Percentiles rank a stretch among this genome's conserved stretches.
phyloP scores from a whole-genome alignment of 2,329 filamentous ascomycete genomes.

The Botrytis hyacinthi region DNA sequence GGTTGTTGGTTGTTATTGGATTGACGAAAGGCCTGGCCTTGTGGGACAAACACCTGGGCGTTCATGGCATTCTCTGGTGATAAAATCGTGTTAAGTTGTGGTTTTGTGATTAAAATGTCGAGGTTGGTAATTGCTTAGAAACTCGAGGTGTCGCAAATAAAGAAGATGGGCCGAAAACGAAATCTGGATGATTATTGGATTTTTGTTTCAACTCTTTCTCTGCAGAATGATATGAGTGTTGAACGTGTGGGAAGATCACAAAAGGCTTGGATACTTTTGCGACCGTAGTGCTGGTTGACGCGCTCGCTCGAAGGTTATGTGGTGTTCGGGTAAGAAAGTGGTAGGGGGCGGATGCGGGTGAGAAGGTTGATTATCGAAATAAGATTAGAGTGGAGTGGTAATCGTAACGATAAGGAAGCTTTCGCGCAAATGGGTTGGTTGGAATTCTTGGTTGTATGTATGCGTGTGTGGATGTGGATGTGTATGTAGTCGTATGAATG shows the following conservation, averaged over 20 bases:
- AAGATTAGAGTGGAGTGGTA: conserved; percentile 18
- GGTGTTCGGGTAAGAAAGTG: conserved; percentile 17
- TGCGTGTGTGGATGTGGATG: background rate
- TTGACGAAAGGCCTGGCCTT: conserved; percentile 36
- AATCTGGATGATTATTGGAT: background rate
- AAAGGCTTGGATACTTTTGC: conserved; percentile 20
- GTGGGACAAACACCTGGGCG: conserved; percentile 37
- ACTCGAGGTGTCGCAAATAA: conserved; percentile 21
- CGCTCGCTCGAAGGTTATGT: conserved; percentile 19
- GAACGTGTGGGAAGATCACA: conserved; percentile 1
- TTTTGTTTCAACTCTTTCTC: background rate
- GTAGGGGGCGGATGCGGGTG: conserved; percentile 19
- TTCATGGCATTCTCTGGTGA: conserved; percentile 40
- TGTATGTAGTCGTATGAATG: background rate
- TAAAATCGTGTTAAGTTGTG: conserved; percentile 27
- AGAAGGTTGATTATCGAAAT: conserved; percentile 23
- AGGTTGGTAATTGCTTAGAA: conserved; percentile 20
- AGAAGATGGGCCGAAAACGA: conserved; percentile 10
- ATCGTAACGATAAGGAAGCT: conserved; percentile 19
- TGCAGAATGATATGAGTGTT: background rate
- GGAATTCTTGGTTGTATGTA: background rate
- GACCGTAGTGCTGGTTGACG: conserved; percentile 20
- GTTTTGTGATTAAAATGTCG: conserved; percentile 28
- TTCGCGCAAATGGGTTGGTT: conserved; percentile 2
- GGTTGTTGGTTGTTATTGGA: conserved; percentile 34